A percentile compares a stretch with the other conserved stretches of the same genome.
Conservation (phyloP, 805 yeast species). For the Zygoascus bituminiphila region DNA sequence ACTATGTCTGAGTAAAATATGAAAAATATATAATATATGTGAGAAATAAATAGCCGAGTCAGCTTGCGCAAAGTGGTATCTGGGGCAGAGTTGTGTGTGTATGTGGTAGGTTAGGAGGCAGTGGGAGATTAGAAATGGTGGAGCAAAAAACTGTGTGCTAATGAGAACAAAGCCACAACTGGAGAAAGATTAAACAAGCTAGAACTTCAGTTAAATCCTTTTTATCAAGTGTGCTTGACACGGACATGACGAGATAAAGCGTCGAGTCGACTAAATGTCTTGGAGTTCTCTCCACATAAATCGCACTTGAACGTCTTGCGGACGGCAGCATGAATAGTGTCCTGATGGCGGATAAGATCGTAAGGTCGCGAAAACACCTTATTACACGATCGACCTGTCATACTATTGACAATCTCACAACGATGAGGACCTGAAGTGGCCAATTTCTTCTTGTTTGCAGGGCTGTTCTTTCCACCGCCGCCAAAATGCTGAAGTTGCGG, state of each 20-base stretch:
- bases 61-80: no score
- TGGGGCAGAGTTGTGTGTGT: no score
- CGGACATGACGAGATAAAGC: conserved; percentile 90
- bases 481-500: background rate
- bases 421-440: conserved; percentile 11
- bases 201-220: no score
- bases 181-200: no score
- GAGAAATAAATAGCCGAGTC: background rate
- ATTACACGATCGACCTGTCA: conserved; percentile 55
- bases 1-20: background rate
- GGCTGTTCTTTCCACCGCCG: background rate
- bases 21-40: background rate
- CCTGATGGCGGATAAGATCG: conserved; percentile 91
- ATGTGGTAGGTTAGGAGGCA: no score
- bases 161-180: no score
- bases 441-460: background rate
- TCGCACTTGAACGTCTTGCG: conserved; percentile 81
- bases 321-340: conserved; percentile 86
- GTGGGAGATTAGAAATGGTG: no score
- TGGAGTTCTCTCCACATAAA: conserved; percentile 69
- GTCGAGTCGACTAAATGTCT: conserved; percentile 89
- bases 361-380: conserved; percentile 89
- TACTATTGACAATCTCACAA: conserved; percentile 38
- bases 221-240: conserved; percentile 56
- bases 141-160: no score